Evolutionary conservation across 2,329 filamentous ascomycete genomes (phyloP).

Genomic region (Paraconiothyrium sp.): DNA sequence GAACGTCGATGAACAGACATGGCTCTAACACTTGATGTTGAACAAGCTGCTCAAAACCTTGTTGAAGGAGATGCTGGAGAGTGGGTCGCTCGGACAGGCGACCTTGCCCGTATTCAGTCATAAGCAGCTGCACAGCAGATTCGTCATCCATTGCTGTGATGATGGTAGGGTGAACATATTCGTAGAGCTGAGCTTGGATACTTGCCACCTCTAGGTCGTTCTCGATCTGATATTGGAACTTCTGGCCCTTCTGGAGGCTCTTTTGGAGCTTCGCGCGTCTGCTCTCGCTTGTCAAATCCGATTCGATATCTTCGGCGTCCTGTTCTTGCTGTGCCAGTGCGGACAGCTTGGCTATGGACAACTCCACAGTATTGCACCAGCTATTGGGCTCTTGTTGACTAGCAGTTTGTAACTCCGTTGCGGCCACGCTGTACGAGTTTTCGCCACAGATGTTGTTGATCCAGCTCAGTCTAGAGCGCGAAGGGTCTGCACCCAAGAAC

Average conservation of each 20-base stretch:
- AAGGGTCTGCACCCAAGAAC: constrained; percentile 77
- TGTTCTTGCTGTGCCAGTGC: constrained; percentile 63
- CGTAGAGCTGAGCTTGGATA: constrained; percentile 82
- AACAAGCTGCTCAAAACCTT: constrained; percentile 74
- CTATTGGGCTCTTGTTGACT: constrained; percentile 79
- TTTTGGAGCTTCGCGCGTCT: constrained; percentile 23
- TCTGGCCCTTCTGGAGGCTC: constrained; percentile 36
- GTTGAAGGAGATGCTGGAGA: constrained; percentile 75
- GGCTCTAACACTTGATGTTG: constrained; percentile 72
- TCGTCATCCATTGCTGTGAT: constrained; percentile 79
- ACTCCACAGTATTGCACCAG: constrained; percentile 93
- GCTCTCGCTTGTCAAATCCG: constrained; percentile 51
- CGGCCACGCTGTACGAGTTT: constrained; percentile 73
- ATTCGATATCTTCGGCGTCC: constrained; percentile 35
- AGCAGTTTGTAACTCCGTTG: constrained; percentile 74
- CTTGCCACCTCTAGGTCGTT: constrained; percentile 73
- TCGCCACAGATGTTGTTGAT: constrained; percentile 89
- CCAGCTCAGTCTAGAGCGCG: constrained; percentile 85
- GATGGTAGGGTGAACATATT: constrained; percentile 74
- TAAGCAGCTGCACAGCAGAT: constrained; percentile 78
- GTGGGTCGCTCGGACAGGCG: constrained; percentile 68
- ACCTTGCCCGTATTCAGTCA: constrained; percentile 70
- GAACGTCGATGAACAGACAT: constrained; percentile 72
- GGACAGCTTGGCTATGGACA: constrained; percentile 86
- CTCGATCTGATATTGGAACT: constrained; percentile 55